These are phyloP conservation scores for Leccinum pellstonianum DNA, from an alignment of 768 basidiomycete genomes.

Conservation along the genomic window DNA sequence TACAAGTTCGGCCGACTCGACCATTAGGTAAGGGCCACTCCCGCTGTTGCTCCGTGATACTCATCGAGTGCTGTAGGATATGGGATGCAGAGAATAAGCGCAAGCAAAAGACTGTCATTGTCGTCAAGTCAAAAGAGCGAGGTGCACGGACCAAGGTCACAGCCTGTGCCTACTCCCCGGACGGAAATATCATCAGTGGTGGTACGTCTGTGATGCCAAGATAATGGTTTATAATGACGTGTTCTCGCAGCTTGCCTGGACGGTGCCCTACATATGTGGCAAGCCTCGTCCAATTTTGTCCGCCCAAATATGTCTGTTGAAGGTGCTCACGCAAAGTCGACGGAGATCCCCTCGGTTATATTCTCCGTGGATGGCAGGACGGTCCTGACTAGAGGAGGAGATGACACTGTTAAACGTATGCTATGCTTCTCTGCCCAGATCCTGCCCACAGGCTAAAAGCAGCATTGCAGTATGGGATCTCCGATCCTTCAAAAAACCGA, in stretches of 20 bases:
- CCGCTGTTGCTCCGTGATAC: not conserved
- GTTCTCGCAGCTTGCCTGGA: conserved; percentile 72
- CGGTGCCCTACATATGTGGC: conserved; percentile 93
- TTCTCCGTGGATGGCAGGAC: conserved; percentile 89
- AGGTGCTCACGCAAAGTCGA: conserved; percentile 82
- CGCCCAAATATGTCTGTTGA: conserved; percentile 85
- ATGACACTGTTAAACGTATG: conserved; percentile 94
- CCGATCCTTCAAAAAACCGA: conserved; percentile 85
- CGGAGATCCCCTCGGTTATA: conserved; percentile 81
- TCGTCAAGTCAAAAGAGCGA: conserved; percentile 93
- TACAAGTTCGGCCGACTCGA: conserved; percentile 93
- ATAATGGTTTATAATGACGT: not conserved
- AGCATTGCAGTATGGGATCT: conserved; percentile 83
- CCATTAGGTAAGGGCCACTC: conserved; percentile 67
- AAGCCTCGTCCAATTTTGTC: conserved; percentile 88
- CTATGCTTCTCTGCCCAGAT: conserved; percentile 21
- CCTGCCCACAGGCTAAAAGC: conserved; percentile 2
- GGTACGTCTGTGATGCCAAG: conserved; percentile 47
- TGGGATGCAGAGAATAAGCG: conserved; percentile 93
- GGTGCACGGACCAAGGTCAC: conserved; percentile 93
- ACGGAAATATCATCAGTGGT: conserved; percentile 88
- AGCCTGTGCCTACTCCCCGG: conserved; percentile 80
- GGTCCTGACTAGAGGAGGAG: conserved; percentile 86
- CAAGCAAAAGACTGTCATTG: conserved; percentile 94
- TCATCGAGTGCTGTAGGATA: conserved; percentile 51